phyloP scores from a whole-genome alignment of 2,329 filamentous ascomycete species.

The Fusarium xylarioides region DNA sequence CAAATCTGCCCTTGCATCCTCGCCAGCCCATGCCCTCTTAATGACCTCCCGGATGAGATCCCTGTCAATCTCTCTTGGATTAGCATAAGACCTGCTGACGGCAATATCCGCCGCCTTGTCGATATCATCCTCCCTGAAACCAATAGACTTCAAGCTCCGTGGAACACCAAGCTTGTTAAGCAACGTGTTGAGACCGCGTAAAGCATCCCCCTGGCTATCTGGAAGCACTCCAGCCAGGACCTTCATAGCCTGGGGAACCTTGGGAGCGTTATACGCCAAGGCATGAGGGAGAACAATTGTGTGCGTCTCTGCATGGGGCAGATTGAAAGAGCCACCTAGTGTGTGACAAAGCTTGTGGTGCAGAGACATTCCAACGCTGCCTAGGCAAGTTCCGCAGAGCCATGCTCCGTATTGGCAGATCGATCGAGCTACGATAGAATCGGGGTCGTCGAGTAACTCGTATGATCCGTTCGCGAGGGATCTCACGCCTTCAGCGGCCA shows the following conservation, averaged over 20 bases:
- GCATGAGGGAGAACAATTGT: slow-evolving; percentile 44
- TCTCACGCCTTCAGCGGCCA: not conserved
- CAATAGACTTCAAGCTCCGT: not conserved
- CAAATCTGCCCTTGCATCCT: not conserved
- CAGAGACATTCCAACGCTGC: slow-evolving; percentile 68
- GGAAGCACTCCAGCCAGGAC: not conserved
- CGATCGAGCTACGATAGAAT: not conserved
- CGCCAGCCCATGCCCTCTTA: not conserved
- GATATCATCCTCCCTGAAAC: not conserved
- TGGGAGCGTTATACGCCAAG: not conserved
- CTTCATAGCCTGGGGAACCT: not conserved
- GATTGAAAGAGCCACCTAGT: slow-evolving; percentile 68
- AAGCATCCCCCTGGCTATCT: not conserved
- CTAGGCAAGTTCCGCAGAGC: slow-evolving; percentile 70
- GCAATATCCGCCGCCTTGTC: not conserved
- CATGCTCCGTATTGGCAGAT: slow-evolving; percentile 64
- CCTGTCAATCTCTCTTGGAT: not conserved
- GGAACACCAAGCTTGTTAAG: not conserved
- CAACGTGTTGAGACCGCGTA: not conserved
- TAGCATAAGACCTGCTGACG: not conserved
- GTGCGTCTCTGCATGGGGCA: slow-evolving; percentile 73
- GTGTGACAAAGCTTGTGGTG: slow-evolving; percentile 76
- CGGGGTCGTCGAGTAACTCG: not conserved
- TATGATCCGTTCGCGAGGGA: not conserved
- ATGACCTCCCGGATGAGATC: not conserved